These are phyloP conservation scores for Syncephalis plumigaleata DNA, from an alignment of 371 early-diverging fungal species.

Conservation along the genomic window DNA sequence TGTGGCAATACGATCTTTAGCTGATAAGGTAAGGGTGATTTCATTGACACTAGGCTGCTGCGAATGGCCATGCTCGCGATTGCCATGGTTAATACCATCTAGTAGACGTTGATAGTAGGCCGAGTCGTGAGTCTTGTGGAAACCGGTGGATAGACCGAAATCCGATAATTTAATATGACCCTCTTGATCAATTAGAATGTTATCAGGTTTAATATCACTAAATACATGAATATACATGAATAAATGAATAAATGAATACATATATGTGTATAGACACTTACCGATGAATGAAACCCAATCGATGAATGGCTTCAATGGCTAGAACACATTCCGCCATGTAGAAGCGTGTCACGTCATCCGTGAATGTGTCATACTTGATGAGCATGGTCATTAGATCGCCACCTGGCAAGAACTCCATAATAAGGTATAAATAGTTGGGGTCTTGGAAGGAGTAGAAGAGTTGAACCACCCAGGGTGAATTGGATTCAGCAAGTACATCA, in stretches of 20 bases:
- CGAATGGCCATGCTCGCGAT: constrained; percentile 5
- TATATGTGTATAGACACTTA: constrained; percentile 14
- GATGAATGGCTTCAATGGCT: constrained; percentile 91
- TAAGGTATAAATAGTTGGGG: constrained; percentile 78
- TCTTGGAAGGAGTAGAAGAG: constrained; percentile 95
- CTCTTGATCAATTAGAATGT: constrained; percentile 65
- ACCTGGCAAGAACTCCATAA: constrained; percentile 97
- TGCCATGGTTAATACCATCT: constrained; percentile 25
- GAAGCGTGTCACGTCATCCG: constrained; percentile 91
- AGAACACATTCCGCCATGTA: constrained; percentile 95
- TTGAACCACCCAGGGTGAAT: constrained; percentile 97
- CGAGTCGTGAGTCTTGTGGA: constrained; percentile 95
- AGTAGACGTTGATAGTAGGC: constrained; percentile 71
- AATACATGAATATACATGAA: background rate
- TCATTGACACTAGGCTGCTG: constrained; percentile 16
- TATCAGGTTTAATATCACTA: constrained; percentile 80
- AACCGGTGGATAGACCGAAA: constrained; percentile 96
- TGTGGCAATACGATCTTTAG: constrained; percentile 76
- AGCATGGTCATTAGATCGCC: constrained; percentile 98
- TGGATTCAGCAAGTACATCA: constrained; percentile 90
- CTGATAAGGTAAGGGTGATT: constrained; percentile 68
- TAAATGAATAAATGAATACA: background rate
- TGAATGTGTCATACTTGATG: constrained; percentile 89
- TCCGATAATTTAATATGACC: constrained; percentile 88
- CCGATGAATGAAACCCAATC: constrained; percentile 94